Percentiles rank a stretch among this genome's conserved stretches.
phyloP scores from a whole-genome alignment of 1,284 basidiomycete genomes.

The Mrakiaceae sp. region DNA sequence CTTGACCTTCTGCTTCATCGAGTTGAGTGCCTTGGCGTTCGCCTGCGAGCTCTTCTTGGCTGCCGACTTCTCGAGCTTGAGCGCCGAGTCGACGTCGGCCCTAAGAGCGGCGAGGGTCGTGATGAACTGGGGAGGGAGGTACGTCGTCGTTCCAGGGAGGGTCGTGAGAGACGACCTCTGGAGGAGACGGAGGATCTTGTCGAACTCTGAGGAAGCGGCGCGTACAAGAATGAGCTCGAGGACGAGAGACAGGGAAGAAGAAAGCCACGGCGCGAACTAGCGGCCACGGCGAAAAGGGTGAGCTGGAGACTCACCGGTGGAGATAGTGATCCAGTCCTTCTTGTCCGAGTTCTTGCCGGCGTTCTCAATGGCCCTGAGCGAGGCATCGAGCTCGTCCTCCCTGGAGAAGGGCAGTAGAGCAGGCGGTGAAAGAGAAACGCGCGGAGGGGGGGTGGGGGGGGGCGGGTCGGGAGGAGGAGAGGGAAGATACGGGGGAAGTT shows the following conservation, averaged over 20 bases:
- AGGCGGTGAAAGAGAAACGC: background rate
- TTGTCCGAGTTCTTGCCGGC: conserved; percentile 63
- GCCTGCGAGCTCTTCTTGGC: conserved; percentile 96
- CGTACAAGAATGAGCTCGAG: background rate
- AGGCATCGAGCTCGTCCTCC: conserved; percentile 42
- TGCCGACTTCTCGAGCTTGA: conserved; percentile 71
- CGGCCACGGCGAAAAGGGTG: conserved; percentile 17
- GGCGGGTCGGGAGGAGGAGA: background rate
- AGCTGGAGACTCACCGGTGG: conserved; percentile 48
- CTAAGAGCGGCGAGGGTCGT: conserved; percentile 69
- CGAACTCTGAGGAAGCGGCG: conserved; percentile 58
- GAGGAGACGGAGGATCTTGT: conserved; percentile 84
- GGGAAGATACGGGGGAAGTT: background rate
- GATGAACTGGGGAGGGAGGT: conserved; percentile 79
- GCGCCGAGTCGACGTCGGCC: conserved; percentile 55
- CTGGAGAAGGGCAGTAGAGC: conserved; percentile 15
- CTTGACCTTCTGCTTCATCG: conserved; percentile 94
- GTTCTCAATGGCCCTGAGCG: conserved; percentile 85
- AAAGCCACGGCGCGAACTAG: conserved; percentile 8
- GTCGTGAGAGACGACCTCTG: conserved; percentile 50
- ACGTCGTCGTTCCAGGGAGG: conserved; percentile 55
- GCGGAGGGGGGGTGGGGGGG: background rate
- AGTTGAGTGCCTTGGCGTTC: conserved; percentile 87
- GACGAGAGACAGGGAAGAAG: background rate
- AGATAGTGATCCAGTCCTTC: conserved; percentile 91